phyloP scores from a whole-genome alignment of 257 asterid genomes.

The Solanum pinnatisectum region DNA sequence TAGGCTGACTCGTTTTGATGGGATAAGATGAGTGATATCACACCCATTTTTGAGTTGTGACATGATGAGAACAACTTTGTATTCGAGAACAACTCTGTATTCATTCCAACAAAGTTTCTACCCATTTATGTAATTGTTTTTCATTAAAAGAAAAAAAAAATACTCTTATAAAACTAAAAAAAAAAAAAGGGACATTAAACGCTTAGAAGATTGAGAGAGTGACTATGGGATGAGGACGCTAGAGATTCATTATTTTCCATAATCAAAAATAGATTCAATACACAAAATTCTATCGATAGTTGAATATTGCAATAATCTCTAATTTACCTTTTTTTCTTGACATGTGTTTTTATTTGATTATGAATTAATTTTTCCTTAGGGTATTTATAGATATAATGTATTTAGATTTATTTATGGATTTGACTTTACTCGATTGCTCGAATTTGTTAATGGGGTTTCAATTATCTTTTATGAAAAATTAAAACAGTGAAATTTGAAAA shows the following conservation, averaged over 20 bases:
- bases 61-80: not conserved
- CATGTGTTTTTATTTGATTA: too few species aligned
- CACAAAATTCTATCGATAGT: not conserved
- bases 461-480: not conserved
- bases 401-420: too few species aligned
- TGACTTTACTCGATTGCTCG: not conserved
- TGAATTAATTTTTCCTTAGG: not conserved
- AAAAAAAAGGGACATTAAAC: not conserved
- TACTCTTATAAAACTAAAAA: not conserved
- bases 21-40: too few species aligned
- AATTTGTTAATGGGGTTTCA: not conserved
- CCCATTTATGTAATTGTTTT: not conserved
- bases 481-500: too few species aligned
- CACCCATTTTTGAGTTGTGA: too few species aligned
- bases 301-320: not conserved
- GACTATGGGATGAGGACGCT: not conserved
- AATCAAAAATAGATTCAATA: not conserved
- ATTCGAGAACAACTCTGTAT: not conserved
- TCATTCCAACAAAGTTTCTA: not conserved
- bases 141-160: too few species aligned
- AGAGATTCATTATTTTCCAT: not conserved
- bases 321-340: too few species aligned
- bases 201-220: not conserved
- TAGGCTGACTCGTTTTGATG: too few species aligned
- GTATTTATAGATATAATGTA: not conserved